phyloP scores from a whole-genome alignment of 805 yeast genomes.

The Phaffomyces thermotolerans region DNA sequence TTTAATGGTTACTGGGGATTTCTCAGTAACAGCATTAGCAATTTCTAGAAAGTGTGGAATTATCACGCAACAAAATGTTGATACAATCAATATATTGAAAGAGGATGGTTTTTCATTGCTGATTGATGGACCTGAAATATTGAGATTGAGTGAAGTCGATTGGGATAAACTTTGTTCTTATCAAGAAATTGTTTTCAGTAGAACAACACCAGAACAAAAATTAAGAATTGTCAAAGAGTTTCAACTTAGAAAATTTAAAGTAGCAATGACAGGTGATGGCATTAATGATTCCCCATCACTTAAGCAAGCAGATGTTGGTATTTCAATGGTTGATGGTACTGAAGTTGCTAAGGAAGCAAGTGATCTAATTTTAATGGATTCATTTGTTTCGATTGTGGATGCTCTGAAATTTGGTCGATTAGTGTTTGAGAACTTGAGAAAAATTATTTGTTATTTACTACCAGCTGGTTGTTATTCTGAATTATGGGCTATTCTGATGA shows the following conservation, averaged over 20 bases:
- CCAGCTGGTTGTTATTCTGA: slow-evolving; percentile 50
- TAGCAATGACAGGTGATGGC: slow-evolving; percentile 93
- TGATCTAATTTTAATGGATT: slow-evolving; percentile 19
- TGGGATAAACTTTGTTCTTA: slow-evolving; percentile 35
- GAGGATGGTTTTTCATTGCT: slow-evolving; percentile 23
- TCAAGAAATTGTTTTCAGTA: slow-evolving; percentile 32
- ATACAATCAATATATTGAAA: slow-evolving; percentile 15
- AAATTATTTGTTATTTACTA: slow-evolving; percentile 38
- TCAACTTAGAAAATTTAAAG: slow-evolving; percentile 62
- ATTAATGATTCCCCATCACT: slow-evolving; percentile 86
- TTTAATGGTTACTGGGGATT: slow-evolving; percentile 47
- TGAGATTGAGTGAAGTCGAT: slow-evolving; percentile 28
- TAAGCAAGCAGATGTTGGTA: slow-evolving; percentile 78
- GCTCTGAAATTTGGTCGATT: slow-evolving; percentile 37
- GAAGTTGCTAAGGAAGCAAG: slow-evolving; percentile 23
- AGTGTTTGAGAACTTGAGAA: slow-evolving; percentile 42
- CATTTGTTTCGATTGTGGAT: slow-evolving; percentile 27
- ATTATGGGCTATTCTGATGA: slow-evolving; percentile 42
- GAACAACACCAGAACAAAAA: slow-evolving; percentile 43
- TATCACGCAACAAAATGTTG: slow-evolving; percentile 12
- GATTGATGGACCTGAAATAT: slow-evolving; percentile 29
- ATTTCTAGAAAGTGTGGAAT: slow-evolving; percentile 41
- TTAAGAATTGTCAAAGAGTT: slow-evolving; percentile 40
- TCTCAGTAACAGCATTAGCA: slow-evolving; percentile 42
- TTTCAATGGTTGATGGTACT: slow-evolving; percentile 48